phyloP scores from a whole-genome alignment of 2,329 filamentous ascomycete genomes.

The Aplosporella prunicola region DNA sequence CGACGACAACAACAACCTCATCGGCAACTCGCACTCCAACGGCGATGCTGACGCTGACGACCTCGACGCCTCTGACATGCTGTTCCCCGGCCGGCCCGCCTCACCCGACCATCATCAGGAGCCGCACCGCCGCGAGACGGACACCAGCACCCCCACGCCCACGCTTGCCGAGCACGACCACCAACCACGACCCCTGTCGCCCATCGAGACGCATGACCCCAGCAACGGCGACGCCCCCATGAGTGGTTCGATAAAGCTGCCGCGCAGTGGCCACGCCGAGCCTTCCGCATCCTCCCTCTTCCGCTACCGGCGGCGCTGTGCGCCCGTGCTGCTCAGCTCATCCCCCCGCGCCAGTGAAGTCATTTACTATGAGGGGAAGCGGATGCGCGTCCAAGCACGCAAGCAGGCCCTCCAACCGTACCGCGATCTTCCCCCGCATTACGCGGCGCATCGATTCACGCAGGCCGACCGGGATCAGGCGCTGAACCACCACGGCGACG shows the following conservation, averaged over 20 bases:
- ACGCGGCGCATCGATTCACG: slow-evolving; percentile 32
- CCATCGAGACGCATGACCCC: not conserved
- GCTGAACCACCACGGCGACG: not conserved
- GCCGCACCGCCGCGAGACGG: not conserved
- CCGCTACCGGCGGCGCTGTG: slow-evolving; percentile 39
- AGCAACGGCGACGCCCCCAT: not conserved
- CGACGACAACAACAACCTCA: slow-evolving; percentile 12
- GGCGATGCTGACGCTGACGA: slow-evolving; percentile 27
- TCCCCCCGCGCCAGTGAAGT: slow-evolving; percentile 38
- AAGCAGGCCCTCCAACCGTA: slow-evolving; percentile 34
- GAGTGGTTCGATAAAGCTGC: slow-evolving; percentile 1
- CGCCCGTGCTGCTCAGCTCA: slow-evolving; percentile 35
- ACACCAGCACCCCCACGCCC: not conserved
- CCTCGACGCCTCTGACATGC: slow-evolving; percentile 29
- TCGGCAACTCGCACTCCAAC: slow-evolving; percentile 7
- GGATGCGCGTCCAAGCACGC: slow-evolving; percentile 36
- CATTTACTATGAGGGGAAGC: slow-evolving; percentile 33
- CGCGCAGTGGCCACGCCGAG: slow-evolving; percentile 4
- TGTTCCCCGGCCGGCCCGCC: slow-evolving; percentile 11
- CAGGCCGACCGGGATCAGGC: slow-evolving; percentile 4
- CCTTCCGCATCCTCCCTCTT: slow-evolving; percentile 27
- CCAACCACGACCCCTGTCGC: not conserved
- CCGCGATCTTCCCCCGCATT: slow-evolving; percentile 35
- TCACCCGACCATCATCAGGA: slow-evolving; percentile 3
- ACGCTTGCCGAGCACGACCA: not conserved